phyloP scores from a whole-genome alignment of 495 filamentous ascomycete genomes.

The Zalerion maritima region DNA sequence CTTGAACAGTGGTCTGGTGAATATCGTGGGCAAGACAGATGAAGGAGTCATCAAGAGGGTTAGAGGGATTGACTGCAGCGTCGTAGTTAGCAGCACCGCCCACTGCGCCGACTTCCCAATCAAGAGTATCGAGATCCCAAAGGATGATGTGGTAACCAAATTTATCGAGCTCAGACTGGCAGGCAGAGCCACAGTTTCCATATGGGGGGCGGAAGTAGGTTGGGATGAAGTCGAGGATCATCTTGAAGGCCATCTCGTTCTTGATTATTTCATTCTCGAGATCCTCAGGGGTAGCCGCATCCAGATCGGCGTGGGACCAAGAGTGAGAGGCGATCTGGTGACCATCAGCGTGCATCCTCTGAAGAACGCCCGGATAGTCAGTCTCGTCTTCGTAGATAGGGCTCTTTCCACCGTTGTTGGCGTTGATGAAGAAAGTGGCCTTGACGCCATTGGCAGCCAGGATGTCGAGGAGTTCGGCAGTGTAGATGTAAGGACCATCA shows the following conservation, averaged over 20 bases:
- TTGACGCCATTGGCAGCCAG: constrained; percentile 41
- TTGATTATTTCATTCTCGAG: constrained; percentile 42
- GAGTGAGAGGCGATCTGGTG: constrained; percentile 59
- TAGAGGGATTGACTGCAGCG: constrained; percentile 31
- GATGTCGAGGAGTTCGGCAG: constrained; percentile 45
- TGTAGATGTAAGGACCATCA: constrained; percentile 54
- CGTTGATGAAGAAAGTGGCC: constrained; percentile 54
- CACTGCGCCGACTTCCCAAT: constrained; percentile 25
- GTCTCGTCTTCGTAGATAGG: neutral
- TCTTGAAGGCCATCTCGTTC: constrained; percentile 48
- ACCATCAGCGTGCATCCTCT: constrained; percentile 42
- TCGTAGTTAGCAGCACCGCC: constrained; percentile 17
- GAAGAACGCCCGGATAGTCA: constrained; percentile 33
- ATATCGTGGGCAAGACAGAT: constrained; percentile 38
- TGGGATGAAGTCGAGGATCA: constrained; percentile 49
- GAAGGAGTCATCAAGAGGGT: constrained; percentile 36
- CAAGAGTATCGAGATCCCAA: constrained; percentile 48
- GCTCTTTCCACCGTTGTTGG: constrained; percentile 17
- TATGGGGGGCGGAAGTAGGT: constrained; percentile 61
- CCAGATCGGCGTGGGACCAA: constrained; percentile 51
- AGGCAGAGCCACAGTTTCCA: too few relatives aligned
- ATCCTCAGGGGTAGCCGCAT: constrained; percentile 27
- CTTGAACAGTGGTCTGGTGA: constrained; percentile 44
- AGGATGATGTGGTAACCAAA: constrained; percentile 45
- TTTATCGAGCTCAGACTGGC: too few relatives aligned